Evolutionary conservation across 1,139 yeast species (phyloP), one percentile per base, ranked within the genome.

Genomic region (Casaregolazyma suthepensis): DNA sequence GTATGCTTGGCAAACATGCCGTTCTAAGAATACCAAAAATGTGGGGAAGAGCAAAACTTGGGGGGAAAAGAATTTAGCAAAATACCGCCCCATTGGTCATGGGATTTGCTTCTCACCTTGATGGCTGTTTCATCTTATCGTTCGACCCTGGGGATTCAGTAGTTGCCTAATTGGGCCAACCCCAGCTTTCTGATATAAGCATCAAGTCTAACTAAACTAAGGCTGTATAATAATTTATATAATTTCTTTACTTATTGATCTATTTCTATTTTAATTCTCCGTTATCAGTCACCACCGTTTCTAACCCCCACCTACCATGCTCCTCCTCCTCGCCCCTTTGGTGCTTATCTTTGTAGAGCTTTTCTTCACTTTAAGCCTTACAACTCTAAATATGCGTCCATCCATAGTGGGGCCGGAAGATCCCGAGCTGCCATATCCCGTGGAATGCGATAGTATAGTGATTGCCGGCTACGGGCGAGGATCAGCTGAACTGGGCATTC

Each of bases 381-480:
- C 40, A 35, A 13, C 17, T 35, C 40, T 3, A 35, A 35, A 35
- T 15, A 35, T 35, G 40, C 45, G 45, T n/a, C 31, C 45, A 15
- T 26, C 45, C 15, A 47, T 69, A 31, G 71, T 63, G 1, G 74
- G 74, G 1, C 87, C 91, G 4, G 76, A 71, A 0, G 49, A 61
- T 0, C 87, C 88, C 1, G 59, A 57, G 42, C 46, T 68, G 0
- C 96, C 96, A 7, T 91, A 68, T 63, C 98, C 99, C 0, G 73
- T 89, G 1, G 65, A 70, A 1, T 77, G 81, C 10, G 68, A 62
- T 31, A 63, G 89, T 6, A 73, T 75, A 38, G 82, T 94, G 42
- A 79, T 87, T 20, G 79, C 93, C 45, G 99, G 99, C 0, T 93
- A 88, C 70, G 99, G 99, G 3, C 78, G 99, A 56, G 99, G 99